Evolutionary conservation across 352 stramenopile species (phyloP).

Genomic region (Blastocystis sp.): DNA sequence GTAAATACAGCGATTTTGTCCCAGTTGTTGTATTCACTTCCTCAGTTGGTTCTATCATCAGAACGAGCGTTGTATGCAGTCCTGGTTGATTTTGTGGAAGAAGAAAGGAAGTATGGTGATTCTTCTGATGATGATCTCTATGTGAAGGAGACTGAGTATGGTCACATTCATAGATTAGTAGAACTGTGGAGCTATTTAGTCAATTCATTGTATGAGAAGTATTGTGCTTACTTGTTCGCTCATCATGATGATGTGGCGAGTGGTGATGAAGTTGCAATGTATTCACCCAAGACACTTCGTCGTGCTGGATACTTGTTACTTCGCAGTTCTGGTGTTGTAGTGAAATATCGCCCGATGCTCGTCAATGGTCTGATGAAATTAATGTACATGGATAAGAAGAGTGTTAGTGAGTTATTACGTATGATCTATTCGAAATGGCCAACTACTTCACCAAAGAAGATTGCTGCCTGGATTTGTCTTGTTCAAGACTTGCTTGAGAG

Average conservation of each 20-base stretch:
- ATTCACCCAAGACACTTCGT: background rate
- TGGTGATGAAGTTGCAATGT: background rate
- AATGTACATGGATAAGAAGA: background rate
- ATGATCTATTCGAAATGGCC: constrained; percentile 41
- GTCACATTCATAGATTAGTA: constrained; percentile 28
- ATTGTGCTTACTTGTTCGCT: constrained; percentile 24
- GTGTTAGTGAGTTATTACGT: background rate
- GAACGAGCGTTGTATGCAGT: background rate
- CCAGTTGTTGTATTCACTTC: background rate
- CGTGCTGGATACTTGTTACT: constrained; percentile 11
- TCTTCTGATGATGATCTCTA: constrained; percentile 17
- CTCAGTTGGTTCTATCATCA: background rate
- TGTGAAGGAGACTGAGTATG: background rate
- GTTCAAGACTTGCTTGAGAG: background rate
- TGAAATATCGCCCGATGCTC: constrained; percentile 52
- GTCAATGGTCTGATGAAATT: constrained; percentile 24
- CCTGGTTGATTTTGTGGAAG: constrained; percentile 29
- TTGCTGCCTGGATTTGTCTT: background rate
- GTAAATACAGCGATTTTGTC: constrained; percentile 34
- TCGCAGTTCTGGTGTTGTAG: background rate
- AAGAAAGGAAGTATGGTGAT: background rate
- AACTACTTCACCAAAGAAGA: background rate
- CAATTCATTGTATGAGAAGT: background rate
- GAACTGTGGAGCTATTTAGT: constrained; percentile 29
- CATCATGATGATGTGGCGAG: background rate